phyloP scores from a whole-genome alignment of 2,329 filamentous ascomycete species.

The Talaromyces sp. region DNA sequence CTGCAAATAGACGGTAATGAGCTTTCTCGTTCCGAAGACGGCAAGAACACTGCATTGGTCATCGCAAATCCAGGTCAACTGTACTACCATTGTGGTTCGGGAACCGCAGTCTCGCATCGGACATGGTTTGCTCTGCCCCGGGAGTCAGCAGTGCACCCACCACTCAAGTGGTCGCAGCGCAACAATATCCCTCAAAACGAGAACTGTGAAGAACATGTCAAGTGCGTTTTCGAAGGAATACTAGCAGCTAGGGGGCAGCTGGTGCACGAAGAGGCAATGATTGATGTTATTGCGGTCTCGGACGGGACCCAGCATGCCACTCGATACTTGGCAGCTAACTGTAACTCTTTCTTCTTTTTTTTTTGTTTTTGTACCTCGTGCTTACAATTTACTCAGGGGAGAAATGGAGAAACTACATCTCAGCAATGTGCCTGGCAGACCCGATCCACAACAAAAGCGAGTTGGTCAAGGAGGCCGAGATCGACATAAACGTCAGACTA shows the following conservation, averaged over 20 bases:
- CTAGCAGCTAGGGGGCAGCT: constrained; percentile 40
- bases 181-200: constrained; percentile 61
- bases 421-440: constrained; percentile 33
- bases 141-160: constrained; percentile 55
- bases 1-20: constrained; percentile 13
- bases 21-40: not conserved
- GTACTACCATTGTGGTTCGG: constrained; percentile 64
- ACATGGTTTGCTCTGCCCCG: constrained; percentile 57
- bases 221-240: constrained; percentile 60
- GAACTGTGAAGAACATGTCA: constrained; percentile 55
- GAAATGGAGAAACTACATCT: constrained; percentile 33
- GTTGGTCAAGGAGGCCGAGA: not conserved
- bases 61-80: constrained; percentile 74
- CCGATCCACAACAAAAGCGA: constrained; percentile 31
- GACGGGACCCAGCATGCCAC: constrained; percentile 57
- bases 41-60: constrained; percentile 46
- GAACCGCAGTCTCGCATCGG: constrained; percentile 53
- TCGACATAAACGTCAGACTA: not conserved
- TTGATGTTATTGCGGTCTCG: constrained; percentile 68
- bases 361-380: not conserved
- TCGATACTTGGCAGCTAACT: constrained; percentile 52
- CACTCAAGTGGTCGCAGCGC: constrained; percentile 44
- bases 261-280: constrained; percentile 43
- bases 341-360: constrained; percentile 20
- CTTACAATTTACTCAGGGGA: constrained; percentile 24